phyloP scores from a whole-genome alignment of 2,329 filamentous ascomycete genomes.

The Fusarium scirpi region DNA sequence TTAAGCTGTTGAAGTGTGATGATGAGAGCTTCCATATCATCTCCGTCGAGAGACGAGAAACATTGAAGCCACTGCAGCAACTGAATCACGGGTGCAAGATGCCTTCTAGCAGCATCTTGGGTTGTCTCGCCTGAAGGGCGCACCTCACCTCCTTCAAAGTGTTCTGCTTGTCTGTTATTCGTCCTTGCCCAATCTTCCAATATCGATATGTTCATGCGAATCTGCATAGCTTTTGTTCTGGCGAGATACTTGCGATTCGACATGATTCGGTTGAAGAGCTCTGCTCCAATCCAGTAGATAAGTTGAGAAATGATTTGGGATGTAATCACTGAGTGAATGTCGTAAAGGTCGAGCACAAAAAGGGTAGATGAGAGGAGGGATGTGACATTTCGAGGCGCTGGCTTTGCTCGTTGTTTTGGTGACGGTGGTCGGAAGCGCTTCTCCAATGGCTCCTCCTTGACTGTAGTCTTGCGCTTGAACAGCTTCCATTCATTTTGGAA shows the following conservation, averaged over 20 bases:
- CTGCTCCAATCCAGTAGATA: conserved; percentile 94
- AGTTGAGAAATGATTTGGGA: conserved; percentile 92
- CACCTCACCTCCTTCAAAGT: conserved; percentile 93
- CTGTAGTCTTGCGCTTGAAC: conserved; percentile 89
- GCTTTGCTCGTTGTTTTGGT: conserved; percentile 90
- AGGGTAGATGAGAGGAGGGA: conserved; percentile 94
- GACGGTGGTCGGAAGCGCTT: conserved; percentile 93
- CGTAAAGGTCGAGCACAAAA: conserved; percentile 98
- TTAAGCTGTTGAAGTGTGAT: conserved; percentile 91
- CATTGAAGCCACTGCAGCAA: conserved; percentile 97
- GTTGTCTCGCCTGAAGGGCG: conserved; percentile 87
- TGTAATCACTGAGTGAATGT: conserved; percentile 96
- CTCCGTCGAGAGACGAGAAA: conserved; percentile 87
- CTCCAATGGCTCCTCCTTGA: conserved; percentile 89
- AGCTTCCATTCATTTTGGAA: conserved; percentile 99
- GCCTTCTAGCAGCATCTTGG: conserved; percentile 83
- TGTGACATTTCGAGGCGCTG: conserved; percentile 93
- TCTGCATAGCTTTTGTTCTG: conserved; percentile 98
- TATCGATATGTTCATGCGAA: conserved; percentile 97
- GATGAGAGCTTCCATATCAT: conserved; percentile 89
- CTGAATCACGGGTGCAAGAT: conserved; percentile 91
- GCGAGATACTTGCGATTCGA: conserved; percentile 94
- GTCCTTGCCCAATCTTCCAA: conserved; percentile 95
- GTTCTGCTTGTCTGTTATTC: conserved; percentile 94
- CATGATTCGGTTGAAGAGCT: conserved; percentile 98